Percentiles rank a stretch among this genome's conserved stretches.
Evolutionary conservation across 345 rosid species (phyloP).

Genomic region (Lepidium didymum): DNA sequence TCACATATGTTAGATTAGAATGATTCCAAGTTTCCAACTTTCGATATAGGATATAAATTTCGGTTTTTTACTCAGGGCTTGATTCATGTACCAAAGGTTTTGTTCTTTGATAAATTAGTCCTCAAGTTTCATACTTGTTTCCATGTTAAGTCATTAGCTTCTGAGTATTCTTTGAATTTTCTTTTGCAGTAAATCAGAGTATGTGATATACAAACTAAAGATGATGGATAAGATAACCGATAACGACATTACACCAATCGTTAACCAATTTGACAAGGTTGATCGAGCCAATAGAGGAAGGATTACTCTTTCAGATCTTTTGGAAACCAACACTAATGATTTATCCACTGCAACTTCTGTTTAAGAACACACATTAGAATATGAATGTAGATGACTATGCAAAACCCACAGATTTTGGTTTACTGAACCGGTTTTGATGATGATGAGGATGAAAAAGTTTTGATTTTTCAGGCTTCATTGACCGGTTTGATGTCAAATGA

Average conservation of each 20-base stretch:
- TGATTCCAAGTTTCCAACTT: too few relatives aligned
- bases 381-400: background rate
- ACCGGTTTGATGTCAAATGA: background rate
- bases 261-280: constrained; percentile 53
- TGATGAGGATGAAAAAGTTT: background rate
- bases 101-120: background rate
- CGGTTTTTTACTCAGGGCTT: too few relatives aligned
- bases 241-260: constrained; percentile 52
- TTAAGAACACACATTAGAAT: constrained; percentile 2
- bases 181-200: constrained; percentile 57
- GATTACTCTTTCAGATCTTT: constrained; percentile 68
- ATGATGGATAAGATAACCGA: constrained; percentile 66
- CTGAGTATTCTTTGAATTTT: background rate
- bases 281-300: constrained; percentile 66
- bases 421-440: background rate
- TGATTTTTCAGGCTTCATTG: background rate
- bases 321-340: constrained; percentile 26
- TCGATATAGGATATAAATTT: too few relatives aligned
- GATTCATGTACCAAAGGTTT: background rate
- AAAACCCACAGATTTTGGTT: background rate
- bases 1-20: too few relatives aligned
- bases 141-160: background rate
- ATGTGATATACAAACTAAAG: constrained; percentile 70
- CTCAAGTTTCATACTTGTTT: background rate
- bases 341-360: constrained; percentile 3